Evolutionary conservation across 2,329 filamentous ascomycete genomes (phyloP), one percentile per base, ranked within the genome.

Genomic region (Ophiognomonia clavigignenti-juglandacearum): DNA sequence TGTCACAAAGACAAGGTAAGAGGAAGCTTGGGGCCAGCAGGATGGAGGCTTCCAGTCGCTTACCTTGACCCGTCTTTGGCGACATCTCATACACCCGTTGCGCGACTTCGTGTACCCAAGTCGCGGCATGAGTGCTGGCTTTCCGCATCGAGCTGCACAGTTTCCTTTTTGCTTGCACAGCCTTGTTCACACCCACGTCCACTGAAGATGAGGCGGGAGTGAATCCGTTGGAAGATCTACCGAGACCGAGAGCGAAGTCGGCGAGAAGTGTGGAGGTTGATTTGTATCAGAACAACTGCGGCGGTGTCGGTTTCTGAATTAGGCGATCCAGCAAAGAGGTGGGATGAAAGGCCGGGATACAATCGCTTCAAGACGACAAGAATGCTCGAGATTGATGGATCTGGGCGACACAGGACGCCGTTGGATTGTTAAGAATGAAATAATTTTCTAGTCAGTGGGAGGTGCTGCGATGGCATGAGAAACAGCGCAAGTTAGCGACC

Each of bases 91-190:
- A 32, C 53, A 57, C 47, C 55, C 53, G 24, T 48, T 54, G 19
- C 53, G 50, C 48, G 53, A 53, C 41, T 56, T 57, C 37, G 47
- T 57, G 42, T 54, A 57, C 19, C 53, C 55, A 22, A 57, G 45
- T 26, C 55, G 44, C 31, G 55, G 53, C 53, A 57, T 57, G 13
- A 35, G 46, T 42, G 34, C 47, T 20, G 31, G 4, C 37, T 20
- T 42, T 34, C 20, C 19, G 45, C 47, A 45, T 38, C 18, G 29
- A 40, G 36, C 27, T 43, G 4, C 36, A 20, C 4, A 6, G n/a
- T n/a, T n/a, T n/a, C n/a, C n/a, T n/a, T n/a, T n/a, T n/a, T n/a
- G n/a, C n/a, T n/a, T n/a, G n/a, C n/a, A n/a, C n/a, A n/a, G n/a
- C n/a, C n/a, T n/a, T 24, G 2, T 29, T 35, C 39, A 14, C 19